Base-by-base conservation (phyloP, 768 basidiomycete genomes). In the Phanerochaete sordida region DNA sequence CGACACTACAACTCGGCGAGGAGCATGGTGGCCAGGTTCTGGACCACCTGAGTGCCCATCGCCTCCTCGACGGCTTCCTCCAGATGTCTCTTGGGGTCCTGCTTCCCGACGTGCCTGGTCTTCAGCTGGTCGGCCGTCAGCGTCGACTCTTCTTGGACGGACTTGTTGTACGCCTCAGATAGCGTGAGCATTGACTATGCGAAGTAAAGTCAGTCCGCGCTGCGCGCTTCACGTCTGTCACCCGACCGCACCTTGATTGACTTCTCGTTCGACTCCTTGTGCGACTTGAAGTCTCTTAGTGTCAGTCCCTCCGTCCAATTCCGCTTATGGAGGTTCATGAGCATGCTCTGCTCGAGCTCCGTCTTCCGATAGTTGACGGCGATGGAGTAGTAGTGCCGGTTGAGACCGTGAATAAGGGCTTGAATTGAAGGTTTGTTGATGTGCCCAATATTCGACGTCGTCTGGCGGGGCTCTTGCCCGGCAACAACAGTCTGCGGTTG, bases 371-470 rank as follows among this genome's bases (percentile, higher is more conserved):
- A 98, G 73, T 96, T 95, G 62, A 99, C 96, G 7, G 90, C 94
- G 64, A 99, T 95, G 53, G 90, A 92, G 79, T 99, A 99, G 73
- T 99, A 99, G 77, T 98, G 95, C 64, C 96, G 84, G 73, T 99
- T 99, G 63, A 99, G 79, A 46, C 96, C 96, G 68, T 99, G 96
- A 63, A 99, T 97, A 65, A 98, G 84, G 52, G 95, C 95, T 75
- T 98, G 97, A 70, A 99, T 98, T 59, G 91, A 93, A n/a, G 97
- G 97, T 74, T 98, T 98, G 74, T 98, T 96, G 75, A 99, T 91
- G 70, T 98, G 95, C 1, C 97, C 97, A 63, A 98, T 95, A 70
- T 99, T 99, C 48, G 92, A 95, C 16, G 97, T 99, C 56, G 94
- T 96, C 74, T 98, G 97, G 26, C 97, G 84, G 12, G 95, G 93